These are phyloP conservation scores for Boletus eberwhitei DNA, from an alignment of 768 basidiomycete genomes.

Conservation along the genomic window DNA sequence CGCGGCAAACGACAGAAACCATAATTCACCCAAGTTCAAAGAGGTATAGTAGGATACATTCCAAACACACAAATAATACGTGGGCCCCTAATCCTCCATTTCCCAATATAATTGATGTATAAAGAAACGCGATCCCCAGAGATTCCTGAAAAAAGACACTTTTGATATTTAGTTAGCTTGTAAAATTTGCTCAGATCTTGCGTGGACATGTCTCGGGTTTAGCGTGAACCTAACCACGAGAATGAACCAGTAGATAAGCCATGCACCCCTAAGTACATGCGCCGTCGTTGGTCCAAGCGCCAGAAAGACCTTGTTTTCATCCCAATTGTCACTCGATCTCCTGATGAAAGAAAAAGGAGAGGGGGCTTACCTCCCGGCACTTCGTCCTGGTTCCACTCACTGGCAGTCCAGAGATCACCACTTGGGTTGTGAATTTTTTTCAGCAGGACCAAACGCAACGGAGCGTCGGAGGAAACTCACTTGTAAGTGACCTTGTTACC, in stretches of 20 bases:
- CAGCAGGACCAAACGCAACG: neutral
- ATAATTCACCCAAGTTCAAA: too few relatives aligned
- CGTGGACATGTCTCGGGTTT: too few relatives aligned
- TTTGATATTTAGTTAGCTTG: too few relatives aligned
- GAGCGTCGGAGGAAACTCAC: neutral
- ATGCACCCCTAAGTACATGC: neutral
- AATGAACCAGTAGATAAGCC: neutral
- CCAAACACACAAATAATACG: too few relatives aligned
- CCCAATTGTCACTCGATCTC: too few relatives aligned
- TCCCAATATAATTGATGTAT: too few relatives aligned
- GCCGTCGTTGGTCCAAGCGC: neutral
- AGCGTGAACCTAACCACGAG: neutral
- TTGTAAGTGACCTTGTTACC: neutral
- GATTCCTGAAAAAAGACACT: too few relatives aligned
- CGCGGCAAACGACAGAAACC: too few relatives aligned
- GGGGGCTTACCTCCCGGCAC: neutral
- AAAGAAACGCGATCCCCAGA: too few relatives aligned
- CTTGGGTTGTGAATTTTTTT: neutral
- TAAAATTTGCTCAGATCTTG: too few relatives aligned
- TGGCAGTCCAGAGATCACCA: neutral
- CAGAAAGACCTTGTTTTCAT: neutral
- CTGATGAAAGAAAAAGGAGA: neutral
- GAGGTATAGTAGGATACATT: too few relatives aligned
- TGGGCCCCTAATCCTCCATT: too few relatives aligned
- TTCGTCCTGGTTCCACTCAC: neutral